Base-by-base conservation (phyloP, 257 asterid species). In the Fraxinus anomala region DNA sequence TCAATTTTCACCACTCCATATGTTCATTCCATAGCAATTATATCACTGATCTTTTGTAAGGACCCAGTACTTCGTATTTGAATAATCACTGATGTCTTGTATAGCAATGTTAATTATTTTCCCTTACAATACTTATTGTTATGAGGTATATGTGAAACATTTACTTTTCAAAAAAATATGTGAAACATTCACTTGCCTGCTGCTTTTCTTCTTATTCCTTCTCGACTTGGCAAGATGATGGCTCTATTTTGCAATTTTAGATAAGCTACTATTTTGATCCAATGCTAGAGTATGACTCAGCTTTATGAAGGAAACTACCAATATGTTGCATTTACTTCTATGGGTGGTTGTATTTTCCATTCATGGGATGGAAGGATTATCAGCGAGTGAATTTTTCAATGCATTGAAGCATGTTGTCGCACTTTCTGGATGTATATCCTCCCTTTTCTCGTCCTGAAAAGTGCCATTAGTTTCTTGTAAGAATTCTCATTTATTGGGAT, bases 401-500 rank as follows among this genome's bases (percentile, higher is more conserved):
- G n/a, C 16, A 36, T 13, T 75, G 9, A 37, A 37, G 21, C 36
- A 44, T 67, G 36, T 12, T 49, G 9, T 68, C 51, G 40, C 13
- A 42, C 51, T 13, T 76, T 61, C 40, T 73, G 34, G 70, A 59
- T 78, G 66, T 75, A 13, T 73, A 1, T 39, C 26, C 19, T 67
- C 21, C 39, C 65, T 26, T 83, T 34, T 31, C 42, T 77, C 33
- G 10, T 5, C 9, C 63, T 51, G 3, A 51, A 76, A 73, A 72
- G 17, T 81, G 78, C 71, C 40, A 34, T 42, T 42, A 42, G 51
- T 39, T 39, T 39, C 17, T 12, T 12, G 51, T 42, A 42, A 3
- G 51, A 42, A 76, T 77, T 74, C 54, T 42, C 54, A 4, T 65
- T 68, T 69, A 51, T 73, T 76, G 73, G 33, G 59, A 33, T 83